Percentiles rank a stretch among this genome's conserved stretches.
These are phyloP conservation scores for Barnettozyma californica DNA, from an alignment of 805 yeast genomes.

Conservation along the genomic window DNA sequence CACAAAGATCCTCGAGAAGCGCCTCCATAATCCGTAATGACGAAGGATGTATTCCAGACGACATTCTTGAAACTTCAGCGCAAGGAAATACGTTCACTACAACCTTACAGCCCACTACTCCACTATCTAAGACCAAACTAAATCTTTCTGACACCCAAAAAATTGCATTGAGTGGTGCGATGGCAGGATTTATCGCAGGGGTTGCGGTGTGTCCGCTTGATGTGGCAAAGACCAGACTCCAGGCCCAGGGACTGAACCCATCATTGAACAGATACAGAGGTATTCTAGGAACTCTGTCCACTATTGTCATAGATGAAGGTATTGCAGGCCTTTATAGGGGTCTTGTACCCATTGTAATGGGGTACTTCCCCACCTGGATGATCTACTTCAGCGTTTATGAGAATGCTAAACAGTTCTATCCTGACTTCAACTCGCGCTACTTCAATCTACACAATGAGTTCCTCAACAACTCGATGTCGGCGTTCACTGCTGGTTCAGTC, in stretches of 20 bases:
- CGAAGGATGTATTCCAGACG: constrained; percentile 8
- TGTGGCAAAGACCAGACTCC: constrained; percentile 90
- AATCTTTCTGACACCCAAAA: constrained; percentile 43
- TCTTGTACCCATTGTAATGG: constrained; percentile 83
- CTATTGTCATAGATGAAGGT: constrained; percentile 77
- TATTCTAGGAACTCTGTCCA: constrained; percentile 53
- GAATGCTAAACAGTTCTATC: constrained; percentile 55
- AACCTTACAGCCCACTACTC: constrained; percentile 9
- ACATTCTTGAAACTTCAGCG: constrained; percentile 8
- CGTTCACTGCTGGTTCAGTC: constrained; percentile 83
- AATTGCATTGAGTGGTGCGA: constrained; percentile 82
- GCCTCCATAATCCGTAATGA: not conserved
- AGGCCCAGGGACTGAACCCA: constrained; percentile 66
- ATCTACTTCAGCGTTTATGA: constrained; percentile 91
- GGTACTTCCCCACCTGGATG: constrained; percentile 97
- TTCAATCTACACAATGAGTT: constrained; percentile 27
- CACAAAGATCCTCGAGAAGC: not conserved
- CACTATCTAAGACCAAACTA: constrained; percentile 4
- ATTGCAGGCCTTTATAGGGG: constrained; percentile 83
- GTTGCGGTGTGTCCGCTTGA: constrained; percentile 90
- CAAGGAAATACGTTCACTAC: constrained; percentile 9
- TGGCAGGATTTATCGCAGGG: constrained; percentile 91
- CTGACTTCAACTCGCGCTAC: constrained; percentile 30
- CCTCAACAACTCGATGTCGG: constrained; percentile 43
- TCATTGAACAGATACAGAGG: constrained; percentile 41